These are phyloP conservation scores for Diaporthe ilicicola DNA, from an alignment of 2,329 filamentous ascomycete species.

Conservation along the genomic window DNA sequence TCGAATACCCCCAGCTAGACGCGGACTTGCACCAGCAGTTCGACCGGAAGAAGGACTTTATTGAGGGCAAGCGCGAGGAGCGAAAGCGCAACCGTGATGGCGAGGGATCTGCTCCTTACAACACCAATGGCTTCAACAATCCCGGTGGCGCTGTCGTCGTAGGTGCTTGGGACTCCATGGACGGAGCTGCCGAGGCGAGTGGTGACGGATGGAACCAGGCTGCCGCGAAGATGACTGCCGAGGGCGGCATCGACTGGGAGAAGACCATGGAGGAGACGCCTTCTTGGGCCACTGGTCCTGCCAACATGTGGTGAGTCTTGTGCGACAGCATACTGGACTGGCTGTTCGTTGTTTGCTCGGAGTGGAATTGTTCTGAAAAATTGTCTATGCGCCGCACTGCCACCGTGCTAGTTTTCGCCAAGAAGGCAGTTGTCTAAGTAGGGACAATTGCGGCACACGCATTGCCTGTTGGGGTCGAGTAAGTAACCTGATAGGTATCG, in stretches of 20 bases:
- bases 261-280: neutral
- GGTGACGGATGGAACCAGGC: conserved; percentile 15
- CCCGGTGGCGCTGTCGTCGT: neutral
- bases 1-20: conserved; percentile 27
- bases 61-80: conserved; percentile 30
- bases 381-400: too few species aligned
- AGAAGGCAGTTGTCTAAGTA: too few species aligned
- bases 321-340: neutral
- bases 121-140: neutral
- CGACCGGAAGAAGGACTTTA: conserved; percentile 30
- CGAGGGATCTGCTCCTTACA: neutral
- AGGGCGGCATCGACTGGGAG: neutral
- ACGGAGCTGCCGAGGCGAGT: neutral
- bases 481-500: conserved; percentile 2
- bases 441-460: too few species aligned
- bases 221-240: neutral
- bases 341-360: neutral
- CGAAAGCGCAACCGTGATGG: conserved; percentile 5
- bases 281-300: neutral
- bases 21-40: conserved; percentile 30
- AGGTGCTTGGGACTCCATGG: conserved; percentile 21
- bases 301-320: neutral
- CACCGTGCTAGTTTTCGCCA: too few species aligned
- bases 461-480: too few species aligned
- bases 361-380: neutral